phyloP scores from a whole-genome alignment of 495 filamentous ascomycete genomes.

The Podospora tetraspora region DNA sequence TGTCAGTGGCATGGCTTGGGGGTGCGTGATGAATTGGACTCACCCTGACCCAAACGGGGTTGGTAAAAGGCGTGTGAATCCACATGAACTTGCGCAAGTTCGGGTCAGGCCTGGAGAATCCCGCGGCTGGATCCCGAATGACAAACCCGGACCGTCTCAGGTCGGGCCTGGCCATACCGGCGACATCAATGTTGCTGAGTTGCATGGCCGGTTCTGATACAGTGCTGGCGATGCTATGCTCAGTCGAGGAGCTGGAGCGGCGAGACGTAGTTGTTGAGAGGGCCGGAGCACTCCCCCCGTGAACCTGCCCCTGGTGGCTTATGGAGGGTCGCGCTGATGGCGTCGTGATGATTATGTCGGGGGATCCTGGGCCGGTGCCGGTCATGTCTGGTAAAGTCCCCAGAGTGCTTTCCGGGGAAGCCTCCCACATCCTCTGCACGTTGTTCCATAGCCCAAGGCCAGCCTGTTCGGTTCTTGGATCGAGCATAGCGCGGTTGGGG shows the following conservation, averaged over 20 bases:
- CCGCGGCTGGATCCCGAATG: constrained; percentile 28
- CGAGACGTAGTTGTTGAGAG: constrained; percentile 24
- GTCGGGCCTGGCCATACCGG: constrained; percentile 4
- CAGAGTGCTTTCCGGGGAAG: neutral
- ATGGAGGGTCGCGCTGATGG: constrained; percentile 25
- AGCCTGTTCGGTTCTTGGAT: neutral
- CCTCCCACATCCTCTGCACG: constrained; percentile 19
- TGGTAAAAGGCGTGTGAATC: constrained; percentile 63
- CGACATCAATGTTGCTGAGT: constrained; percentile 4
- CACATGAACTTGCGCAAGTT: constrained; percentile 51
- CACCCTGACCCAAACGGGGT: constrained; percentile 61
- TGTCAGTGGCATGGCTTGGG: constrained; percentile 27
- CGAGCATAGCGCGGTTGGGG: neutral
- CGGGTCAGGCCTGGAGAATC: constrained; percentile 38
- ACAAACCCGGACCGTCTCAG: constrained; percentile 14
- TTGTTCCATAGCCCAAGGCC: constrained; percentile 21
- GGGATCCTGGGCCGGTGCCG: constrained; percentile 17
- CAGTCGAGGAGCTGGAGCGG: constrained; percentile 30
- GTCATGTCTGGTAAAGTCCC: constrained; percentile 3
- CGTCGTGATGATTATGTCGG: constrained; percentile 36
- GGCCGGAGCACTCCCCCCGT: constrained; percentile 10
- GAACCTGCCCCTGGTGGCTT: constrained; percentile 3
- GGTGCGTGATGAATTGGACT: constrained; percentile 17
- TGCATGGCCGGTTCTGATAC: constrained; percentile 27
- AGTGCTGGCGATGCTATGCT: constrained; percentile 22